Conservation (phyloP, 2,329 filamentous ascomycete genomes). For the Diplodia corticola region DNA sequence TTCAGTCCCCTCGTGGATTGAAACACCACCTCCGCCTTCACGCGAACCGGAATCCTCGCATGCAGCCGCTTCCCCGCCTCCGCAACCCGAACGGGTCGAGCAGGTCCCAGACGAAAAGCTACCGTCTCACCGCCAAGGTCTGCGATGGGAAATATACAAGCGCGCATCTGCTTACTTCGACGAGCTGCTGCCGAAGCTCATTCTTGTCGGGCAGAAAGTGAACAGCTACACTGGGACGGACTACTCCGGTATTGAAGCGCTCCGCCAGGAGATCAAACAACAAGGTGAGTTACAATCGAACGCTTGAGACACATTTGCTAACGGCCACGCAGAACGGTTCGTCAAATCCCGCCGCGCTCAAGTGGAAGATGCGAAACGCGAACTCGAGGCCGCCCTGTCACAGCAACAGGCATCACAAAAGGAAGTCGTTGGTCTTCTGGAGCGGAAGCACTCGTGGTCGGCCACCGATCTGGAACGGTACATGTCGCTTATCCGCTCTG, state of each 20-base stretch:
- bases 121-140: conserved; percentile 55
- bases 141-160: conserved; percentile 59
- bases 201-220: conserved; percentile 81
- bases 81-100: conserved; percentile 29
- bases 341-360: conserved; percentile 61
- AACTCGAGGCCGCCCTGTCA: conserved; percentile 80
- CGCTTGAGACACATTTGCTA: conserved; percentile 1
- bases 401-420: conserved; percentile 86
- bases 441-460: conserved; percentile 91
- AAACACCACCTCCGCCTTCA: not conserved
- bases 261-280: conserved; percentile 74
- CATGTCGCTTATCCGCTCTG: conserved; percentile 84
- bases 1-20: not conserved
- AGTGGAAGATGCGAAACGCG: conserved; percentile 70
- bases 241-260: conserved; percentile 84
- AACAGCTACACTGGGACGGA: conserved; percentile 86
- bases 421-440: conserved; percentile 90
- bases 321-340: conserved; percentile 48
- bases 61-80: not conserved
- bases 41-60: not conserved
- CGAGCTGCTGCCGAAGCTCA: conserved; percentile 78
- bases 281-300: conserved; percentile 51
- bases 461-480: conserved; percentile 88
- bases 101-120: conserved; percentile 44
- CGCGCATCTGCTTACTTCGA: conserved; percentile 79